Evolutionary conservation across 139 green algal genomes (phyloP).

Genomic region (Trebouxia sp.): DNA sequence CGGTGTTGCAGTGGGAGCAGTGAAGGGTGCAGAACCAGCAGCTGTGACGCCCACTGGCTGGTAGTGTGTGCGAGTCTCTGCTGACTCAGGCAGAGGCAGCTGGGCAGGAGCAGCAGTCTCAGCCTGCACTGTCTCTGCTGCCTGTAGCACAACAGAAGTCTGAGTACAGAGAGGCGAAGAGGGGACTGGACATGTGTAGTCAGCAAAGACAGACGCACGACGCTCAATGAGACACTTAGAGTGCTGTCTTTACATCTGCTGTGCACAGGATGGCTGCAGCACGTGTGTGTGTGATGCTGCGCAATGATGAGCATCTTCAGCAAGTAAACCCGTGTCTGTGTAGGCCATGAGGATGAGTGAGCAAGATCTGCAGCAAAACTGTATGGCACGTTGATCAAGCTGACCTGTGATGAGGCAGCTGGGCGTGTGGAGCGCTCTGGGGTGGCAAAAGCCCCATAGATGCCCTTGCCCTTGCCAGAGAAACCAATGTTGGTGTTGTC

Average conservation of each 20-base stretch:
- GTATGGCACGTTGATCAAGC: neutral
- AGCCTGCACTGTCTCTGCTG: neutral
- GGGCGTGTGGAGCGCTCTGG: neutral
- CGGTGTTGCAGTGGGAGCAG: neutral
- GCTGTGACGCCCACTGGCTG: neutral
- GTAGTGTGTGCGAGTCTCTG: neutral
- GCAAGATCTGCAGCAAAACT: no score
- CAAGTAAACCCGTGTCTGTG: no score
- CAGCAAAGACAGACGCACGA: no score
- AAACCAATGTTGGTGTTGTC: conserved; percentile 7
- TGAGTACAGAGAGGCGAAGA: no score
- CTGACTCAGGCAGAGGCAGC: neutral
- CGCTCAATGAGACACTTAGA: no score
- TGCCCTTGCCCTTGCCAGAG: neutral
- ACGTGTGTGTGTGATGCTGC: no score
- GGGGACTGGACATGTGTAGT: no score
- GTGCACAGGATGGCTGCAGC: no score
- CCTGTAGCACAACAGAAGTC: neutral
- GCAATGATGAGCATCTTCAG: no score
- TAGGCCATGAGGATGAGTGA: no score
- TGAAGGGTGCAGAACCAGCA: neutral
- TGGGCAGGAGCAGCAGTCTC: neutral
- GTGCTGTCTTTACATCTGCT: no score
- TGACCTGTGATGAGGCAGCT: neutral
- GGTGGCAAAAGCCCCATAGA: neutral